Conservation (phyloP, 106 monocot species). For the Platanthera zijinensis region DNA sequence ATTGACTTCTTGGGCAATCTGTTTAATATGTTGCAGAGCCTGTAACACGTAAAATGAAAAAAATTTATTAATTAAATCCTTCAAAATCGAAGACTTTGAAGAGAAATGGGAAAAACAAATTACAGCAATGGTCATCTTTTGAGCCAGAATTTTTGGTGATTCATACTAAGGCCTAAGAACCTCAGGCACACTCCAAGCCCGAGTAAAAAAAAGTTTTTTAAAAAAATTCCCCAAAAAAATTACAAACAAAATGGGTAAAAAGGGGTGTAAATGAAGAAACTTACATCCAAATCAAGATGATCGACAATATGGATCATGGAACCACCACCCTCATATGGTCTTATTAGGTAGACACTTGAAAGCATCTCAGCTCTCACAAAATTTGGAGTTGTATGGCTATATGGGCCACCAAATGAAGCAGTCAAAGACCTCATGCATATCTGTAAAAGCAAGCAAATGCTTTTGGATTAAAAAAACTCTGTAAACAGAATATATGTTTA, state of each 20-base stretch:
- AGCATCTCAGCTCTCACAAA: conserved; percentile 93
- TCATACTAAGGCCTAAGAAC: conserved; percentile 23
- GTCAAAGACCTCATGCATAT: conserved; percentile 84
- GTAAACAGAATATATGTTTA: too few species aligned
- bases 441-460: conserved; percentile 13
- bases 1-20: too few species aligned
- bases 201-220: neutral
- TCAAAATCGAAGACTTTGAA: too few species aligned
- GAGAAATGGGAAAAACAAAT: too few species aligned
- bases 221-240: neutral
- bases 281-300: conserved; percentile 88
- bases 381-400: conserved; percentile 51
- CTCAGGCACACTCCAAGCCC: conserved; percentile 92
- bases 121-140: conserved; percentile 29
- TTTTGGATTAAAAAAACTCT: neutral
- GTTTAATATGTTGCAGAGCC: too few species aligned
- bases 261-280: neutral
- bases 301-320: conserved; percentile 98
- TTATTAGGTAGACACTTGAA: conserved; percentile 84
- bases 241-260: neutral
- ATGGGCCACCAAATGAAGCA: conserved; percentile 55
- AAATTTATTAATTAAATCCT: too few species aligned
- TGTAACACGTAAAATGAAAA: too few species aligned
- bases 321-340: conserved; percentile 92
- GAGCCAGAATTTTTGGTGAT: too few species aligned